phyloP scores from a whole-genome alignment of 75 land plant species.

The Sequoiadendron giganteum region DNA sequence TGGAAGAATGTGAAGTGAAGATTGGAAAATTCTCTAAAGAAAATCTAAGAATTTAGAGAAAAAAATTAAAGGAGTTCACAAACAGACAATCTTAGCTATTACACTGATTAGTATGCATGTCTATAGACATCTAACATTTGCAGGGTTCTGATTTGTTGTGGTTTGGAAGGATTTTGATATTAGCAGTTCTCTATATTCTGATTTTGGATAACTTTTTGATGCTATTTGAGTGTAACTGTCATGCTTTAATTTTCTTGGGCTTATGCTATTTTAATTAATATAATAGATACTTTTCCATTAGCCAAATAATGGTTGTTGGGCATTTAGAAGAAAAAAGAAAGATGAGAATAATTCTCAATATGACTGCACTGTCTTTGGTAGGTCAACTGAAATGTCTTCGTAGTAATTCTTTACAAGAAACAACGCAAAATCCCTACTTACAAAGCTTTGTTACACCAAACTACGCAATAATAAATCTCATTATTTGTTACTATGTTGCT shows the following conservation, averaged over 20 bases:
- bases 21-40: not conserved
- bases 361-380: not conserved
- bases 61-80: not conserved
- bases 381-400: not conserved
- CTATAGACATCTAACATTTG: not conserved
- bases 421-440: not conserved
- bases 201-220: not conserved
- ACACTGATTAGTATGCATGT: not conserved
- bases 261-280: not conserved
- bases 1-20: not conserved
- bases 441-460: not conserved
- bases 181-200: not conserved
- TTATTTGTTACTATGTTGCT: not conserved
- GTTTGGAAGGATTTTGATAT: not conserved
- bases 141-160: not conserved
- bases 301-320: not conserved
- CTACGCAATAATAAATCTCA: not conserved
- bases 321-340: not conserved
- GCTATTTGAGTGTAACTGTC: not conserved
- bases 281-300: not conserved
- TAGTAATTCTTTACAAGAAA: not conserved
- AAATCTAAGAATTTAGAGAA: not conserved
- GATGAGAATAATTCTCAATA: not conserved
- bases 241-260: not conserved
- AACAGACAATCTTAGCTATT: not conserved